These are phyloP conservation scores for Suhomyces emberorum DNA, from an alignment of 805 yeast genomes.

Conservation along the genomic window DNA sequence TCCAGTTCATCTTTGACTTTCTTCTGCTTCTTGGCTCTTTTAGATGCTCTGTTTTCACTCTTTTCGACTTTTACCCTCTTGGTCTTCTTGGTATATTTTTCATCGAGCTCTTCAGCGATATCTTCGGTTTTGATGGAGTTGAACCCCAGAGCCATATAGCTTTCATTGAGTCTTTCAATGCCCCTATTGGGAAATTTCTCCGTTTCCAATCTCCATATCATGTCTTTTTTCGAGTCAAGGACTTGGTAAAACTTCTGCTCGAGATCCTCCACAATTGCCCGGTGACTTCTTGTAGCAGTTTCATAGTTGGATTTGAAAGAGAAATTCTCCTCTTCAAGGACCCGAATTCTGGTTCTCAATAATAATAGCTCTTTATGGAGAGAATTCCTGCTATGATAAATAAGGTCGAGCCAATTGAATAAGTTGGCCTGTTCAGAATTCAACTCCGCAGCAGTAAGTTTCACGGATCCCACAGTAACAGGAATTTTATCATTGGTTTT, in stretches of 20 bases:
- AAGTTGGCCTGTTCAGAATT: conserved; percentile 15
- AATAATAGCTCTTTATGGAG: conserved; percentile 5
- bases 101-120: conserved; percentile 19
- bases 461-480: conserved; percentile 24
- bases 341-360: conserved; percentile 1
- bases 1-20: conserved; percentile 10
- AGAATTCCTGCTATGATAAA: conserved; percentile 13
- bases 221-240: conserved; percentile 28
- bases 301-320: conserved; percentile 10
- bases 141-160: conserved; percentile 12
- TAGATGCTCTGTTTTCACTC: conserved; percentile 3
- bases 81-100: conserved; percentile 14
- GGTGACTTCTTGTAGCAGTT: conserved; percentile 13
- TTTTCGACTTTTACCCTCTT: neutral
- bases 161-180: conserved; percentile 16
- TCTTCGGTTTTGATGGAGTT: conserved; percentile 15
- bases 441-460: conserved; percentile 17
- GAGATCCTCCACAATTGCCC: conserved; percentile 19
- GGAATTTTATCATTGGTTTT: conserved; percentile 24
- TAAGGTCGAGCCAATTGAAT: conserved; percentile 26
- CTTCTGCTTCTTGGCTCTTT: conserved; percentile 9
- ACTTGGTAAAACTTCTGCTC: conserved; percentile 25
- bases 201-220: conserved; percentile 25
- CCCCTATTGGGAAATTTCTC: conserved; percentile 3
- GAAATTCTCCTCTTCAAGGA: conserved; percentile 7